Percentiles rank a stretch among this genome's conserved stretches.
Evolutionary conservation across 169 alveolate genomes (phyloP).

Genomic region (Cryptosporidium xiaoi): DNA sequence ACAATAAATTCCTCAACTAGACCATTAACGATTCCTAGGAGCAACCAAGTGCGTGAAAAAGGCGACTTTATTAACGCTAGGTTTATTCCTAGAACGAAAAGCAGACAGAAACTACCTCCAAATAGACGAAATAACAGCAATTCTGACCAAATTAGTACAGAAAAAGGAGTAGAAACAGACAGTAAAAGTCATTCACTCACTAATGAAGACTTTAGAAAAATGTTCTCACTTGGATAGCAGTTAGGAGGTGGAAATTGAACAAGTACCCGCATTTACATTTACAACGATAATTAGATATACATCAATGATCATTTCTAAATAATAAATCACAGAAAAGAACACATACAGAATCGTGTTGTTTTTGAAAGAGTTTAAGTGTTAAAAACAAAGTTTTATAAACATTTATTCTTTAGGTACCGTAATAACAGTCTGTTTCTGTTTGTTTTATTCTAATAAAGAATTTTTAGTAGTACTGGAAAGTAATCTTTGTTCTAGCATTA

Average conservation of each 20-base stretch:
- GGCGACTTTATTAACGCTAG: constrained; percentile 27
- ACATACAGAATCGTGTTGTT: too few species aligned
- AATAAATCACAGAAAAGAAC: background rate
- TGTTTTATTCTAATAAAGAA: background rate
- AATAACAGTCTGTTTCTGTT: background rate
- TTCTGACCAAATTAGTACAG: background rate
- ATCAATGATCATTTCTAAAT: background rate
- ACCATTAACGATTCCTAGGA: constrained; percentile 51
- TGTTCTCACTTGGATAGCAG: constrained; percentile 7
- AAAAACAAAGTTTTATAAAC: too few species aligned
- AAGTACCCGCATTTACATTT: too few species aligned
- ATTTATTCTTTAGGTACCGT: background rate
- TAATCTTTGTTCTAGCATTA: background rate
- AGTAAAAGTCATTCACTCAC: constrained; percentile 11
- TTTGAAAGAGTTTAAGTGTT: too few species aligned
- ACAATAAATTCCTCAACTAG: constrained; percentile 57
- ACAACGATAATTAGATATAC: background rate
- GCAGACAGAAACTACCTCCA: constrained; percentile 41
- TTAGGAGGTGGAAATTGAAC: background rate
- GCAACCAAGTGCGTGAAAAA: too few species aligned
- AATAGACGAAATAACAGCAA: background rate
- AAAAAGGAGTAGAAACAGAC: background rate
- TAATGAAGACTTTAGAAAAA: constrained; percentile 60
- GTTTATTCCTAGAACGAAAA: constrained; percentile 34
- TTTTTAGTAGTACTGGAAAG: constrained; percentile 48